Conservation (phyloP, 257 asterid species). For the Nemophila menziesii region DNA sequence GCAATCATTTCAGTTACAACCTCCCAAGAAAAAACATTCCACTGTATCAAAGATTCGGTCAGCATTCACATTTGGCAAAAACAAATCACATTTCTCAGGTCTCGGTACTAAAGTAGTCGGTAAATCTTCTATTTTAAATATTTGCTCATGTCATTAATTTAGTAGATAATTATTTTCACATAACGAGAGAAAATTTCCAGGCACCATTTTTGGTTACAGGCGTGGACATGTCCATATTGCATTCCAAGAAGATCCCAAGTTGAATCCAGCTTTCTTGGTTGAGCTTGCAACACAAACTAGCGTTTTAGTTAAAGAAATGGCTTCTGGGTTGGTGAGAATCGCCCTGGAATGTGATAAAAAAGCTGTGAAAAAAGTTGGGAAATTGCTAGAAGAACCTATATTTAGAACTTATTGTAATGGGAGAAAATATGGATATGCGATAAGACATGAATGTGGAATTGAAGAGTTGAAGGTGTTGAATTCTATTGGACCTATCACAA, state of each 20-base stretch:
- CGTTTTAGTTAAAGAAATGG: conserved; percentile 55
- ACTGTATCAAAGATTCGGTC: conserved; percentile 33
- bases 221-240: conserved; percentile 63
- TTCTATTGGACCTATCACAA: conserved; percentile 53
- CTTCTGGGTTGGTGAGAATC: conserved; percentile 55
- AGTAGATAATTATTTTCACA: too few species aligned
- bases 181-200: conserved; percentile 8
- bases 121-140: too few species aligned
- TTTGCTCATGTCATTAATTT: too few species aligned
- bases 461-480: conserved; percentile 63
- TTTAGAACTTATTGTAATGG: conserved; percentile 78
- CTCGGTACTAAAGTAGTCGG: conserved; percentile 33
- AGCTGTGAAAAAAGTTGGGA: conserved; percentile 24
- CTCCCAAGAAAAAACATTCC: conserved; percentile 22
- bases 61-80: conserved; percentile 21
- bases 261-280: conserved; percentile 42
- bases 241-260: conserved; percentile 47
- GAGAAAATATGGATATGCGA: conserved; percentile 56
- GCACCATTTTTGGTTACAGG: conserved; percentile 59
- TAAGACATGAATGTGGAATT: conserved; percentile 54
- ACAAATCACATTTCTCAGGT: conserved; percentile 16
- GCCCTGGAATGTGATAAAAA: conserved; percentile 58
- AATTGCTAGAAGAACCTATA: conserved; percentile 43
- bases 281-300: conserved; percentile 57
- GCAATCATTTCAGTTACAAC: background rate